A percentile compares a stretch with the other conserved stretches of the same genome.
phyloP scores from a whole-genome alignment of 169 alveolate genomes.

The Plasmodium adleri region DNA sequence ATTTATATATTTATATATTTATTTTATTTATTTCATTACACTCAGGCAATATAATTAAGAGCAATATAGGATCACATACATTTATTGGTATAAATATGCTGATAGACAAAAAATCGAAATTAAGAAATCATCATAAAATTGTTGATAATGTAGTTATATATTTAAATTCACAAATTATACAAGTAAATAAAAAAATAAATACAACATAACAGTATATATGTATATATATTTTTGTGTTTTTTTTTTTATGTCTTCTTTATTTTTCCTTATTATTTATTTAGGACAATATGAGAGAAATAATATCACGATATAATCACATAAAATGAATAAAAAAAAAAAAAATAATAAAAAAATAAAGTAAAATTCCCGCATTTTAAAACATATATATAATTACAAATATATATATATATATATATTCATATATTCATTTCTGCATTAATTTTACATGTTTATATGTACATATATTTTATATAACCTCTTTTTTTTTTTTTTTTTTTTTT shows the following conservation, averaged over 20 bases:
- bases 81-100: constrained; percentile 31
- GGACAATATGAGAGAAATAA: constrained; percentile 49
- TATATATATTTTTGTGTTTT: background rate
- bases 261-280: constrained; percentile 9
- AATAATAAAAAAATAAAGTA: too few species aligned
- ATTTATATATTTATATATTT: background rate
- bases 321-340: background rate
- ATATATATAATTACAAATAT: too few species aligned
- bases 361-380: too few species aligned
- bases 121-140: background rate
- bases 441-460: too few species aligned
- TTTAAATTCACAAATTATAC: constrained; percentile 17
- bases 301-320: constrained; percentile 36
- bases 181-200: constrained; percentile 27
- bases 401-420: too few species aligned
- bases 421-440: too few species aligned
- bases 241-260: background rate
- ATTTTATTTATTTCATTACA: background rate
- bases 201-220: background rate
- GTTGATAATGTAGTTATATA: constrained; percentile 12
- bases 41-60: constrained; percentile 26
- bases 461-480: too few species aligned
- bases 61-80: constrained; percentile 18
- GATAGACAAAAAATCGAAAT: background rate
- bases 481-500: too few species aligned